Conservation (phyloP, 2,329 filamentous ascomycete genomes). For the Colletotrichum sp. region DNA sequence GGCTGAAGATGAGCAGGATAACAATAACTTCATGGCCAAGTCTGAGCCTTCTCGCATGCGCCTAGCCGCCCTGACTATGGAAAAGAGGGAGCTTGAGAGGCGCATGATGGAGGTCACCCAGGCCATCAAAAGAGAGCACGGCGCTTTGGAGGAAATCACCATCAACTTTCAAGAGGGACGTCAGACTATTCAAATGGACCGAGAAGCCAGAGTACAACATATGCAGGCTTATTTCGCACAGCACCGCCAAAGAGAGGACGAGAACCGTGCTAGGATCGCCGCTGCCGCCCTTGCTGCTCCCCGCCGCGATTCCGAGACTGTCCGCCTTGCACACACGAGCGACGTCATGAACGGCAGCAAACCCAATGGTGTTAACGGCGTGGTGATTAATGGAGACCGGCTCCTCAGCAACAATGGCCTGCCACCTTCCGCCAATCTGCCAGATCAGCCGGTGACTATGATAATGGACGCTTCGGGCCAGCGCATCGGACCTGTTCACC, state of each 20-base stretch:
- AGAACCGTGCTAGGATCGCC: conserved; percentile 1
- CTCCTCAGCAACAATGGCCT: neutral
- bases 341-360: neutral
- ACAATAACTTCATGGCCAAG: neutral
- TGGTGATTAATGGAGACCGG: neutral
- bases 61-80: neutral
- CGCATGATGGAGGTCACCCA: conserved; percentile 1
- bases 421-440: neutral
- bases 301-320: neutral
- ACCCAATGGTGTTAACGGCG: neutral
- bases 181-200: neutral
- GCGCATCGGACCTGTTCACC: conserved; percentile 39
- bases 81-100: conserved; percentile 11
- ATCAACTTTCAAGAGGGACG: neutral
- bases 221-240: neutral
- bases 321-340: neutral
- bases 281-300: conserved; percentile 1
- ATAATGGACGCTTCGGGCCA: conserved; percentile 41
- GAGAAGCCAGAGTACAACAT: neutral
- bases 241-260: neutral
- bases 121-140: conserved; percentile 2
- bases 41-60: neutral
- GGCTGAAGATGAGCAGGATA: neutral
- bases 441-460: neutral
- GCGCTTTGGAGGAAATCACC: neutral